Percentiles rank a stretch among this genome's conserved stretches.
Conservation (phyloP, 352 stramenopile species). For the Phytophthora ohioensis region DNA sequence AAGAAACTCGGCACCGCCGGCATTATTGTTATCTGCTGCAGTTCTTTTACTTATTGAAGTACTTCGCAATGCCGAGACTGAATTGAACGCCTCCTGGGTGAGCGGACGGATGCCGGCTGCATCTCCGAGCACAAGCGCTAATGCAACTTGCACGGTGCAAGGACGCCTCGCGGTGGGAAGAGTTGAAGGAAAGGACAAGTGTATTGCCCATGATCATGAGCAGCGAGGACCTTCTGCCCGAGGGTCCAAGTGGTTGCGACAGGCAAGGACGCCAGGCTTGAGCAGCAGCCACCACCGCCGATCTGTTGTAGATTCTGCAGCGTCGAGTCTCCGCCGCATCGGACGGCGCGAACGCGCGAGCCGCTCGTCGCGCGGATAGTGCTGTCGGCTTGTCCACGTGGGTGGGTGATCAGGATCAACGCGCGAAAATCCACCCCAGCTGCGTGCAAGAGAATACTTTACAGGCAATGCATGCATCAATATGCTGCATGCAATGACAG, state of each 20-base stretch:
- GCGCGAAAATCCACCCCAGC: conserved; percentile 11
- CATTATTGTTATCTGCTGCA: no score
- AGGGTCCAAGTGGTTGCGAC: conserved; percentile 17
- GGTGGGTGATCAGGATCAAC: conserved; percentile 6
- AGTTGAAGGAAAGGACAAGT: conserved; percentile 13
- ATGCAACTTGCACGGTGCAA: no score
- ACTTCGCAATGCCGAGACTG: no score
- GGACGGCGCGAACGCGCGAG: conserved; percentile 19
- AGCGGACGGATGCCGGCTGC: no score
- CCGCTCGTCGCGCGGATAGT: conserved; percentile 32
- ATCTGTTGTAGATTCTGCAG: neutral
- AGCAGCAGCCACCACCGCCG: conserved; percentile 8
- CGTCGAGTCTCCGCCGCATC: neutral
- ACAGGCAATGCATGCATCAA: neutral
- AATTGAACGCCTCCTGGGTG: no score
- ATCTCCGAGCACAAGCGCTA: no score
- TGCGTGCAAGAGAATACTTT: conserved; percentile 10
- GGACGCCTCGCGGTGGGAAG: neutral
- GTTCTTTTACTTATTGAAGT: no score
- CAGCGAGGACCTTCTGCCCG: neutral
- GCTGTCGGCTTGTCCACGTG: conserved; percentile 21
- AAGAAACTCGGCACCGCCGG: no score
- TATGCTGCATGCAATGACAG: no score
- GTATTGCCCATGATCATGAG: neutral
- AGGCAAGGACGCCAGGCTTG: conserved; percentile 9